Base-by-base conservation (phyloP, 1,284 basidiomycete species). In the Coniferiporia weirii region DNA sequence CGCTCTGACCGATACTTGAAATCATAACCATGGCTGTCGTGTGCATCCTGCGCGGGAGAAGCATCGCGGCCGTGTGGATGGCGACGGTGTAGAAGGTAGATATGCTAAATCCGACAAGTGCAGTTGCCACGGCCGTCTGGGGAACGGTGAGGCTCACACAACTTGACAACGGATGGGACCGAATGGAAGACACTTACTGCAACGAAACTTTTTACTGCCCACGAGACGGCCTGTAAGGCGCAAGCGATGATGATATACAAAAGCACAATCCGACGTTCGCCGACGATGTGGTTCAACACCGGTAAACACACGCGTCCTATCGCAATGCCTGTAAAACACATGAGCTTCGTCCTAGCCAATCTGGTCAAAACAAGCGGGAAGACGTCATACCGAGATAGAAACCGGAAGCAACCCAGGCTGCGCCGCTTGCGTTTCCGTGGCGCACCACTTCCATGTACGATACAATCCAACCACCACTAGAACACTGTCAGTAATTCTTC, bases 51-150 rank as follows among this genome's bases (percentile, higher is more conserved):
- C 68, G 66, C 32, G 71, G 70, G 36, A 72, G 64, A 47, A 71
- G 68, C 57, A 66, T 66, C n/a, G 68, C 67, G 1, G 66, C 69
- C 1, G 62, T 67, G 43, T 68, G 67, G 57, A 71, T 70, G 45
- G 67, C 69, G 17, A 69, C 67, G 2, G 70, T 61, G 64, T 72
- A 72, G 62, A 71, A 71, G 4, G 70, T 71, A n/a, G 69, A 70
- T 64, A 72, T 70, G n/a, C 67, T 67, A 47, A 72, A 64, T 9
- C 71, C 71, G 59, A 72, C 67, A 59, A 72, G 64, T n/a, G 70
- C 70, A 4, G 71, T 71, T 49, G 69, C 70, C 36, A 69, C 60
- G 1, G 71, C 70, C 13, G 70, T 71, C 59, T 61, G 35, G 35
- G 40, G 20, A 44, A 10, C n/a, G 34, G 17, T 12, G n/a, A 12